Evolutionary conservation across 2,329 filamentous ascomycete species (phyloP).

Genomic region (Penicillium sp.): DNA sequence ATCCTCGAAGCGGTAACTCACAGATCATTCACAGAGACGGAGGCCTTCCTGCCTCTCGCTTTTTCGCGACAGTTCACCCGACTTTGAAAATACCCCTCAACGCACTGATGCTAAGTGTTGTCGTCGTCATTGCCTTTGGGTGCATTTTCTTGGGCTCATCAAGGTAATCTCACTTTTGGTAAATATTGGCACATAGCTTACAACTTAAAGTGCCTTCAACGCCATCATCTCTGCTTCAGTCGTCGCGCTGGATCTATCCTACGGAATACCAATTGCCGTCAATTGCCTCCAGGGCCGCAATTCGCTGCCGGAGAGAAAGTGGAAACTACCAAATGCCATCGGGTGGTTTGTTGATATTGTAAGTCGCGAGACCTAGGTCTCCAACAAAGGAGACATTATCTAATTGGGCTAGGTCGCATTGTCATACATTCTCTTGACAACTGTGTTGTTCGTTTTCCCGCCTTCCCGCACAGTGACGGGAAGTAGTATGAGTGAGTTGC

Average conservation of each 20-base stretch:
- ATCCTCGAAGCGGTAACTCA: background rate
- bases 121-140: constrained; percentile 66
- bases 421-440: constrained; percentile 66
- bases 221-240: constrained; percentile 71
- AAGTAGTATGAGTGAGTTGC: constrained; percentile 65
- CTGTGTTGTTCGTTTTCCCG: constrained; percentile 73
- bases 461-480: constrained; percentile 64
- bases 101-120: constrained; percentile 60
- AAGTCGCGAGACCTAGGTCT: constrained; percentile 19
- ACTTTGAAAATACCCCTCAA: constrained; percentile 66
- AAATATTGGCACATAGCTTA: background rate
- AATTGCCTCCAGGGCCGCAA: constrained; percentile 67
- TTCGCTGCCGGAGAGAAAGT: constrained; percentile 62
- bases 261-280: constrained; percentile 71
- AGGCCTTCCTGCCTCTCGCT: constrained; percentile 61
- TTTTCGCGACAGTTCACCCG: constrained; percentile 64
- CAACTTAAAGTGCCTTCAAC: constrained; percentile 60
- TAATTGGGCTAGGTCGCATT: constrained; percentile 50
- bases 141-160: constrained; percentile 67
- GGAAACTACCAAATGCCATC: constrained; percentile 54
- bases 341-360: constrained; percentile 63
- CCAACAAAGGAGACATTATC: background rate
- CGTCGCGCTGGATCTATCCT: constrained; percentile 70
- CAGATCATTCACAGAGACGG: constrained; percentile 52
- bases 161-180: constrained; percentile 22